Evolutionary conservation across 2,329 filamentous ascomycete genomes (phyloP), one percentile per base, ranked within the genome.

Genomic region (Metarhizium sp.): DNA sequence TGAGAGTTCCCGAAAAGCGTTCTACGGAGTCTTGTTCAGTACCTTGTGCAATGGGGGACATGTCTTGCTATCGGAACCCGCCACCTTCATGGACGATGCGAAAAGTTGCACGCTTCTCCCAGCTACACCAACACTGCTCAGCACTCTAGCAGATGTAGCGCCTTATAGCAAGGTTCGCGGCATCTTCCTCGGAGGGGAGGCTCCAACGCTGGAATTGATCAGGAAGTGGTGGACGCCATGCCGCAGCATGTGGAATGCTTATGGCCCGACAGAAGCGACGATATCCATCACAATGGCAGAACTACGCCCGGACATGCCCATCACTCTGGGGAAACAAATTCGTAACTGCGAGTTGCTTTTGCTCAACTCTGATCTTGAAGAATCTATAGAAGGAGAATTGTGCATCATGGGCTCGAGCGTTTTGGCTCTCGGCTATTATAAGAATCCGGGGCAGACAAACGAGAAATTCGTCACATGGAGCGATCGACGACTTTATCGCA

Each of bases 361-460:
- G 16, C 25, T 46, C 10, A n/a, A 52, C 40, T 29, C 18, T 8
- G 13, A 46, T 32, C 38, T 43, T 14, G 4, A 53, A 49, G 54
- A 56, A 49, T n/a, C 50, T 6, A 48, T 10, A 11, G 38, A 53
- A 8, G 59, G 59, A 25, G 59, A 61, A 42, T 56, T 61, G n/a
- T 48, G 56, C 50, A 57, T 59, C 36, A 53, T 56, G 3, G 75
- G 75, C 10, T 63, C 72, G 0, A 71, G 75, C 48, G 25, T 25
- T 25, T 67, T 77, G 8, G 60, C 66, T 4, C 52, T 55, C 1
- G 74, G 74, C 1, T 78, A 78, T 58, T 59, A 75, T n/a, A 62
- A 66, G 34, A 53, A 56, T 7, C 60, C 63, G 1, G 58, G 58
- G 13, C 50, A 55, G 0, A 61, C 58, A 14, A n/a, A 58, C 11